phyloP scores from a whole-genome alignment of 331 rosid species.

The Arachis monticola region DNA sequence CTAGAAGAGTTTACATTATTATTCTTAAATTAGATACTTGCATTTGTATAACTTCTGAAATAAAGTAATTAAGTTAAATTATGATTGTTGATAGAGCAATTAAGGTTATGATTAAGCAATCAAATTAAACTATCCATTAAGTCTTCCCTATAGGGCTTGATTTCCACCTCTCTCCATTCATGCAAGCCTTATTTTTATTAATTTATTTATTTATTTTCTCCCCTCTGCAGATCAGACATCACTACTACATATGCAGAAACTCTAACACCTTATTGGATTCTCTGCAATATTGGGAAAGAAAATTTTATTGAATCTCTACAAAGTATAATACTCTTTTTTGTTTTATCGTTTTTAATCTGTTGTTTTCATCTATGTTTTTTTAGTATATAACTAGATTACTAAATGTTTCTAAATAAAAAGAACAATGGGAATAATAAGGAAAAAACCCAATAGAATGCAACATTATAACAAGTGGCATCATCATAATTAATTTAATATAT shows the following conservation, averaged over 20 bases:
- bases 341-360: no score
- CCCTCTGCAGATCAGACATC: slow-evolving; percentile 38
- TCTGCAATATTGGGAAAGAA: slow-evolving; percentile 47
- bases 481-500: neutral
- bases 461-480: slow-evolving; percentile 36
- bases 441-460: slow-evolving; percentile 40
- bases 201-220: neutral
- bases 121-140: slow-evolving; percentile 31
- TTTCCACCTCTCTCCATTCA: slow-evolving; percentile 16
- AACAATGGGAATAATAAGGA: slow-evolving; percentile 27
- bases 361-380: no score
- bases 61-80: neutral
- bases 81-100: slow-evolving; percentile 20
- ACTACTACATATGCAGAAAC: neutral
- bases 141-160: slow-evolving; percentile 27
- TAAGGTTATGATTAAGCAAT: slow-evolving; percentile 44
- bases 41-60: no score
- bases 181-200: slow-evolving; percentile 19
- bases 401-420: neutral
- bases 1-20: no score
- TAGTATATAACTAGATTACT: no score
- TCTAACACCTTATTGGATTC: slow-evolving; percentile 29
- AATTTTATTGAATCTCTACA: slow-evolving; percentile 43
- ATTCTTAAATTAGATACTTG: no score
- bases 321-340: neutral